phyloP scores from a whole-genome alignment of 1,139 yeast species.

The Yamadazyma atmosphaerica region DNA sequence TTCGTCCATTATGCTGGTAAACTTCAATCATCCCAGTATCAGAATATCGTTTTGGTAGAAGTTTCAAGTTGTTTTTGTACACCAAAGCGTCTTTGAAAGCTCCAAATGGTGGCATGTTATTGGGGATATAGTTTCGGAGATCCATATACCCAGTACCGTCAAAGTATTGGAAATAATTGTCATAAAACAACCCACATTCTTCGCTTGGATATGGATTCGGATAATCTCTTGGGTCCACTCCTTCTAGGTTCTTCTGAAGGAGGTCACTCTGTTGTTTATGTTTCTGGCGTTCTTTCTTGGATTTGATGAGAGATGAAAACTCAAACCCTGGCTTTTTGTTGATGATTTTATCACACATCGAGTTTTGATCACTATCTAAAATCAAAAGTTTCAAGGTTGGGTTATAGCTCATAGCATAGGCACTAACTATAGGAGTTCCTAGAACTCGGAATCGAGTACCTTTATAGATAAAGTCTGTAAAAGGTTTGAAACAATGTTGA shows the following conservation, averaged over 20 bases:
- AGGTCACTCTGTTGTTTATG: slow-evolving; percentile 5
- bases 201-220: slow-evolving; percentile 34
- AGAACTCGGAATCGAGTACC: slow-evolving; percentile 39
- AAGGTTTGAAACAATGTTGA: slow-evolving; percentile 39
- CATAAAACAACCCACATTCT: slow-evolving; percentile 5
- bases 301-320: slow-evolving; percentile 25
- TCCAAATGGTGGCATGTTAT: slow-evolving; percentile 44
- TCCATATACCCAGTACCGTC: slow-evolving; percentile 10
- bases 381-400: slow-evolving; percentile 37
- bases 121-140: slow-evolving; percentile 26
- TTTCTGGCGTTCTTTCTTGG: slow-evolving; percentile 16
- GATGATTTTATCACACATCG: slow-evolving; percentile 36
- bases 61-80: slow-evolving; percentile 17
- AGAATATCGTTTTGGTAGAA: slow-evolving; percentile 35
- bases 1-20: slow-evolving; percentile 29
- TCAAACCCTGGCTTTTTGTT: slow-evolving; percentile 32
- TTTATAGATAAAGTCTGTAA: slow-evolving; percentile 41
- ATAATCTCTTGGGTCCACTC: slow-evolving; percentile 15
- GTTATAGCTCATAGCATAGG: slow-evolving; percentile 30
- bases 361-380: slow-evolving; percentile 35
- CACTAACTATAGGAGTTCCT: slow-evolving; percentile 37
- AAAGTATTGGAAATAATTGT: slow-evolving; percentile 5
- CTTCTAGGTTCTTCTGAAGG: slow-evolving; percentile 4
- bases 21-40: slow-evolving; percentile 37
- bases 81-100: slow-evolving; percentile 30